phyloP scores from a whole-genome alignment of 1,284 basidiomycete genomes.

The Trametes hirsuta region DNA sequence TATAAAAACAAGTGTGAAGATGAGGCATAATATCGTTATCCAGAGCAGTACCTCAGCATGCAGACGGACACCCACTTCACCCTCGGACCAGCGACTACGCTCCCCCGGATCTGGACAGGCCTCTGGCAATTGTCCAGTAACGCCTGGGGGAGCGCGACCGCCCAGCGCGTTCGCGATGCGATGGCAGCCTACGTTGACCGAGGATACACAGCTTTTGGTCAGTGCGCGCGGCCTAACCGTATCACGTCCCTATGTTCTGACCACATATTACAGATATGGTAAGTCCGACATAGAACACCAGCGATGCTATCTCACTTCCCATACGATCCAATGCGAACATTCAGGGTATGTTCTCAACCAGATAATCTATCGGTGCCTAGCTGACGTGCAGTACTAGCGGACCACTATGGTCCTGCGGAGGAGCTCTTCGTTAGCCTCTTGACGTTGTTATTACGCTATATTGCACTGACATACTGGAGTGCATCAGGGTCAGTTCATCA shows the following conservation, averaged over 20 bases:
- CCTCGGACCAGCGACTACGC: constrained; percentile 14
- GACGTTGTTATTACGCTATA: neutral
- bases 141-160: constrained; percentile 76
- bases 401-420: constrained; percentile 79
- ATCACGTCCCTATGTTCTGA: neutral
- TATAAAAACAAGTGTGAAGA: constrained; percentile 12
- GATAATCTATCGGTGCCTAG: constrained; percentile 2
- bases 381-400: constrained; percentile 47
- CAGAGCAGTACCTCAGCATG: constrained; percentile 12
- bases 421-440: constrained; percentile 63
- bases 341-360: constrained; percentile 18
- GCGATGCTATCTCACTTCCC: neutral
- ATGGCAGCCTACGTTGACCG: constrained; percentile 64
- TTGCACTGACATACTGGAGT: neutral
- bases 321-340: neutral
- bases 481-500: constrained; percentile 53
- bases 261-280: constrained; percentile 38
- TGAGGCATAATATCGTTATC: neutral
- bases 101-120: constrained; percentile 28
- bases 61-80: constrained; percentile 15
- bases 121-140: constrained; percentile 80
- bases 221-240: constrained; percentile 17
- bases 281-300: constrained; percentile 13
- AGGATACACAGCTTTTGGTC: constrained; percentile 75
- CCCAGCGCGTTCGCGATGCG: constrained; percentile 59